Evolutionary conservation across 129 eudicot genomes (phyloP).

Genomic region (Flaveria linearis): DNA sequence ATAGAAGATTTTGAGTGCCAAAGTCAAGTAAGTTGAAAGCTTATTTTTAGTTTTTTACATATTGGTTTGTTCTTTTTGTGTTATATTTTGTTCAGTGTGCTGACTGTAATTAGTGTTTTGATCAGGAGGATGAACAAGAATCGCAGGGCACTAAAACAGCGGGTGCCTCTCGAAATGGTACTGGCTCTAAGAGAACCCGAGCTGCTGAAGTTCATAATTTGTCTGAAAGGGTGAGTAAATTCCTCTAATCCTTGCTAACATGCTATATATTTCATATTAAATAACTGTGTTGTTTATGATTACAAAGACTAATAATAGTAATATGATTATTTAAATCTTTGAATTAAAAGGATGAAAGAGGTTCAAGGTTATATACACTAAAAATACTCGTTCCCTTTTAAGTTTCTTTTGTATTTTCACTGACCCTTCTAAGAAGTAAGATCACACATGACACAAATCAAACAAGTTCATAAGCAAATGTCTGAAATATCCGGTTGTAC

Average conservation of each 20-base stretch:
- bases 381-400: background rate
- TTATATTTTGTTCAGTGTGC: background rate
- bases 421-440: background rate
- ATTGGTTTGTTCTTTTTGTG: background rate
- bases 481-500: background rate
- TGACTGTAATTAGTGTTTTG: conserved; percentile 17
- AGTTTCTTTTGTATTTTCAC: background rate
- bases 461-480: background rate
- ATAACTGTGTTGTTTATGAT: background rate
- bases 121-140: conserved; percentile 84
- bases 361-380: background rate
- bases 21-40: conserved; percentile 65
- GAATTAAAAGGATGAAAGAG: background rate
- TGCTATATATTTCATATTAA: background rate
- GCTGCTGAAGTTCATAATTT: conserved; percentile 99
- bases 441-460: background rate
- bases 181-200: conserved; percentile 90
- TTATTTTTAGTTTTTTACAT: background rate
- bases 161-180: conserved; percentile 55
- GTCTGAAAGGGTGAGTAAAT: conserved; percentile 84
- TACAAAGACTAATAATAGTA: background rate
- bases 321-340: background rate
- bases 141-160: conserved; percentile 56
- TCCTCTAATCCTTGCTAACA: conserved; percentile 3
- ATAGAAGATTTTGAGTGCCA: conserved; percentile 71